These are phyloP conservation scores for Oryza nivara DNA, from an alignment of 176 grass and related monocot genomes.

Conservation along the genomic window DNA sequence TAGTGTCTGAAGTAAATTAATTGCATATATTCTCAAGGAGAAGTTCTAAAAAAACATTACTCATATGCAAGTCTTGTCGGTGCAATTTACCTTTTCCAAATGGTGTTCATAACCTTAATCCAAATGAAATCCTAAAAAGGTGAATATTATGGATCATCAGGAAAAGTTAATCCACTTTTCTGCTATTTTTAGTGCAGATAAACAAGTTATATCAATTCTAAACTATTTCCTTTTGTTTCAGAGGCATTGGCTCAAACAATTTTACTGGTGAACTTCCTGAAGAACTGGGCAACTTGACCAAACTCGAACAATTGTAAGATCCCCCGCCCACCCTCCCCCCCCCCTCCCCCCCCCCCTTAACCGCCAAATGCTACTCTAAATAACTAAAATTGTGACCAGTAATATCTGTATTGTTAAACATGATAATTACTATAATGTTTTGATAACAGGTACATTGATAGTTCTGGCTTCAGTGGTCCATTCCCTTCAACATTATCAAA, in stretches of 20 bases:
- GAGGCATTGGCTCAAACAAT: slow-evolving; percentile 45
- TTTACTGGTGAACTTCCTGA: slow-evolving; percentile 56
- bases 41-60: not conserved
- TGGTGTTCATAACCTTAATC: not conserved
- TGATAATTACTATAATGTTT: slow-evolving; percentile 21
- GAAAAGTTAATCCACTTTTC: not conserved
- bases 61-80: not conserved
- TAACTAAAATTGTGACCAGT: not conserved
- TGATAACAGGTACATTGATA: slow-evolving; percentile 59
- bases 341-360: not conserved
- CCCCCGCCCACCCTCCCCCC: not conserved
- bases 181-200: not conserved
- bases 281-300: slow-evolving; percentile 56
- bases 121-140: not conserved
- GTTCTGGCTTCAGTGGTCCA: slow-evolving; percentile 65
- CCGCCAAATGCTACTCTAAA: not conserved
- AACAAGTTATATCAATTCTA: not conserved
- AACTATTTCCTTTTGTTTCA: slow-evolving; percentile 25
- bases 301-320: slow-evolving; percentile 44
- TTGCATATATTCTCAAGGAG: not conserved
- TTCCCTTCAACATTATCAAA: slow-evolving; percentile 62
- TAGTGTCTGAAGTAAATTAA: not conserved
- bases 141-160: not conserved
- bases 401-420: not conserved
- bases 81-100: not conserved